Evolutionary conservation across 495 filamentous ascomycete genomes (phyloP).

Genomic region (Geoglossum glabrum): DNA sequence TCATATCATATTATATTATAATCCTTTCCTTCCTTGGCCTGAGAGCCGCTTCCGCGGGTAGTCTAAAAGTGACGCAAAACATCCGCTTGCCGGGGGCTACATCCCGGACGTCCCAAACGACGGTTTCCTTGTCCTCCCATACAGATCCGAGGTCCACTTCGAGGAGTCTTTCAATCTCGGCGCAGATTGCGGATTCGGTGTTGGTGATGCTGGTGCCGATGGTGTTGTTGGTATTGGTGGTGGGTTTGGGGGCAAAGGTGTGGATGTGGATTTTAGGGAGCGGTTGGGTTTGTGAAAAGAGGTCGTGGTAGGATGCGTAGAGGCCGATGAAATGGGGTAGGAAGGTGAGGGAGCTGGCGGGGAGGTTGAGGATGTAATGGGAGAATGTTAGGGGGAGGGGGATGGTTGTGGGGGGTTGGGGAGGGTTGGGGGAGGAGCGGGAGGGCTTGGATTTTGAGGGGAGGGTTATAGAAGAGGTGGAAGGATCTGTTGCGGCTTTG

Average conservation of each 20-base stretch:
- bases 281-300: conserved; percentile 30
- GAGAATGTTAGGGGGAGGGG: conserved; percentile 48
- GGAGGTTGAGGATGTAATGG: conserved; percentile 96
- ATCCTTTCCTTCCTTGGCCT: too few species aligned
- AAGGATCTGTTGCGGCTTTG: background rate
- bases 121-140: conserved; percentile 36
- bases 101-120: conserved; percentile 59
- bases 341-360: conserved; percentile 70
- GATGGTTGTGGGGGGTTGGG: conserved; percentile 14
- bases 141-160: conserved; percentile 41
- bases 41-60: conserved; percentile 72
- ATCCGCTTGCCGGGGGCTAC: conserved; percentile 89
- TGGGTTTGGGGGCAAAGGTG: conserved; percentile 54
- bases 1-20: too few species aligned
- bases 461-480: background rate
- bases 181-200: conserved; percentile 55
- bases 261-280: conserved; percentile 82
- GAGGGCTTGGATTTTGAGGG: conserved; percentile 12
- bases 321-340: conserved; percentile 67
- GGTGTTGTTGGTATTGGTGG: too few species aligned
- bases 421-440: background rate
- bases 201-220: too few species aligned
- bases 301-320: conserved; percentile 43
- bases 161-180: conserved; percentile 39
- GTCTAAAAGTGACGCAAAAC: conserved; percentile 83